phyloP scores from a whole-genome alignment of 768 basidiomycete species.

The Lactarius hatsudake region DNA sequence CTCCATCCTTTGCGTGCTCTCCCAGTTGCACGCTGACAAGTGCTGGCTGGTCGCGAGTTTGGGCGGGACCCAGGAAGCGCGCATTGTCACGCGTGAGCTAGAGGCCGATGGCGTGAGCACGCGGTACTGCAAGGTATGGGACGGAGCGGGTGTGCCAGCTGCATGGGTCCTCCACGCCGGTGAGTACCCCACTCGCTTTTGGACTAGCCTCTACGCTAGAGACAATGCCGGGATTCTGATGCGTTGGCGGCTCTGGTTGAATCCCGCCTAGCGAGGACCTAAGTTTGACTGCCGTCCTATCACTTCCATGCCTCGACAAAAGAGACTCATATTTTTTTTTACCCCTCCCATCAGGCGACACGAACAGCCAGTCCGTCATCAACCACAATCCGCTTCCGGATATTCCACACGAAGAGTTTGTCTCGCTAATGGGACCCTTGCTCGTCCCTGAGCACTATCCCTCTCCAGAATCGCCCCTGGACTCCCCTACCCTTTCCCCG shows the following conservation, averaged over 20 bases:
- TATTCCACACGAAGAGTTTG: slow-evolving; percentile 83
- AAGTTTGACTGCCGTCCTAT: neutral
- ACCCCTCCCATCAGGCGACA: slow-evolving; percentile 43
- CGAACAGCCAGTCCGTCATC: slow-evolving; percentile 63
- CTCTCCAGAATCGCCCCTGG: slow-evolving; percentile 34
- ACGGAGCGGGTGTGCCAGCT: slow-evolving; percentile 66
- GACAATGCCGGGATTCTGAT: neutral
- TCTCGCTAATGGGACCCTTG: slow-evolving; percentile 73
- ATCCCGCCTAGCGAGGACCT: neutral
- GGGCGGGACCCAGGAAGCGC: slow-evolving; percentile 68
- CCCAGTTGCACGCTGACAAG: slow-evolving; percentile 66
- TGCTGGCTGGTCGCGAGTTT: slow-evolving; percentile 72
- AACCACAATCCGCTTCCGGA: slow-evolving; percentile 89
- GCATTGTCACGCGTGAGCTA: slow-evolving; percentile 58
- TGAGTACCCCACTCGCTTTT: slow-evolving; percentile 33
- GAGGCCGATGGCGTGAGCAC: slow-evolving; percentile 67
- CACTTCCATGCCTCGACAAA: neutral
- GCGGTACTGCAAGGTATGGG: slow-evolving; percentile 71
- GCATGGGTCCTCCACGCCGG: slow-evolving; percentile 81
- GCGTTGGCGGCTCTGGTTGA: neutral
- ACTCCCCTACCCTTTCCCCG: slow-evolving; percentile 24
- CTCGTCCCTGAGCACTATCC: slow-evolving; percentile 77
- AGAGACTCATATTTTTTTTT: neutral
- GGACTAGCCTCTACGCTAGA: neutral
- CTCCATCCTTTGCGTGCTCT: slow-evolving; percentile 64